Percentiles rank a stretch among this genome's conserved stretches.
Conservation (phyloP, 225 moss, liverwort and hornwort species). For the Asterella californica region DNA sequence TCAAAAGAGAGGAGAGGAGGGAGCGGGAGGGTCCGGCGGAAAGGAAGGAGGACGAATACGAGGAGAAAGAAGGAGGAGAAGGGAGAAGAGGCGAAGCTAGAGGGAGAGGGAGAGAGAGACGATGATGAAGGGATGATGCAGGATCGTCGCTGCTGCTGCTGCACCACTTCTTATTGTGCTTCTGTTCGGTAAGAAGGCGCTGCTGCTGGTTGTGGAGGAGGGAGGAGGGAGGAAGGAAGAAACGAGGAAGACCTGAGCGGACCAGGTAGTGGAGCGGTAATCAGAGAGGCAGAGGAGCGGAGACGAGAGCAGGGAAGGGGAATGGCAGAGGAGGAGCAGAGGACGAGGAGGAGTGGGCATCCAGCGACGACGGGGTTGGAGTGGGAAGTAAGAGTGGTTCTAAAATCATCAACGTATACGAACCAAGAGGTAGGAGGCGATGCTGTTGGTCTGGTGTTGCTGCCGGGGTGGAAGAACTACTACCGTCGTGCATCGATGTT, state of each 20-base stretch:
- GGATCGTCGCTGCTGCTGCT: conserved; percentile 5
- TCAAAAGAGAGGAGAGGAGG: neutral
- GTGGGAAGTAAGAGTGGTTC: neutral
- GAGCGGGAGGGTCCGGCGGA: neutral
- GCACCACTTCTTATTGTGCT: neutral
- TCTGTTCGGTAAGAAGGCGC: conserved; percentile 7
- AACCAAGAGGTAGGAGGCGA: conserved; percentile 7
- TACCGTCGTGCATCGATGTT: neutral
- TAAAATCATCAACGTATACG: neutral
- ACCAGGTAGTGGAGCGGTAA: neutral
- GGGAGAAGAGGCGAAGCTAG: neutral
- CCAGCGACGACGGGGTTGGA: conserved; percentile 1
- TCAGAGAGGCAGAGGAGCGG: neutral
- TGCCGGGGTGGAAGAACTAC: neutral
- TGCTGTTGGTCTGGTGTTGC: neutral
- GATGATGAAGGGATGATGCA: conserved; percentile 18
- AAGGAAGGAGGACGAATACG: neutral
- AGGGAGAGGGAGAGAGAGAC: neutral
- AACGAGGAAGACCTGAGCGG: neutral
- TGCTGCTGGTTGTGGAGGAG: conserved; percentile 1
- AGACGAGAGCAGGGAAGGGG: neutral
- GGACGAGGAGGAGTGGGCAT: neutral
- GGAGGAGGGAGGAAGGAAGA: neutral
- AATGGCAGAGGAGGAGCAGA: conserved; percentile 15
- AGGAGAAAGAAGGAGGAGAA: neutral